Base-by-base conservation (phyloP, 177 flowering plant species). In the Vitis hybrid region DNA sequence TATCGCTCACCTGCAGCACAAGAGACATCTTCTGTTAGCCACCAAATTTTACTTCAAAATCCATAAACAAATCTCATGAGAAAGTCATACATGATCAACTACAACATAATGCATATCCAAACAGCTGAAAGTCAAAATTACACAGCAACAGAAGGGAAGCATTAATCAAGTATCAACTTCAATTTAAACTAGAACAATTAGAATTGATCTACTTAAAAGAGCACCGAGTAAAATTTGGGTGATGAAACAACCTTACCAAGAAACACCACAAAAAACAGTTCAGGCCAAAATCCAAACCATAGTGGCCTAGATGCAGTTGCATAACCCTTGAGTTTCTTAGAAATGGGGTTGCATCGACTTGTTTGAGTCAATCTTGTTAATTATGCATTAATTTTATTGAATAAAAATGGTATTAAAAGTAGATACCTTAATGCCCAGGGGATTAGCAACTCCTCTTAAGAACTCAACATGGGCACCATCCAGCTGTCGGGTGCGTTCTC, bases 381-480 rank as follows among this genome's bases (percentile, higher is more conserved):
- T 22, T 18, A 2, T 22, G 10, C 15, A 11, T 10, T 13, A 14
- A 55, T 20, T 11, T n/a, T 5, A 33, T 52, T 60, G 57, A 51
- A 16, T 8, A 22, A 53, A 50, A 52, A 19, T 16, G 10, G 29
- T 18, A 65, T 2, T 59, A 50, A 5, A 11, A 8, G 20, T 5
- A 70, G 5, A 53, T 75, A 91, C 98, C 93, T 93, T 93, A 76
- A 93, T 93, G 11, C 98, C 97, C 10, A 93, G 86, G 12, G 98
- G 98, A 77, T 93, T 91, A 1, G 97, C 94, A 66, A 93, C 84
- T 58, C 97, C 97, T 77, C 89, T 83, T 50, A 92, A 70, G 74
- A 92, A 92, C 80, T 92, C 97, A 51, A 92, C 94, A 69, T 92
- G 97, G 29, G 97, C 94, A 29, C 94, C 98, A 74, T 93, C 98